Evolutionary conservation across 1,139 yeast species (phyloP), one percentile per base, ranked within the genome.

Genomic region (Lodderomyces parapsilosis): DNA sequence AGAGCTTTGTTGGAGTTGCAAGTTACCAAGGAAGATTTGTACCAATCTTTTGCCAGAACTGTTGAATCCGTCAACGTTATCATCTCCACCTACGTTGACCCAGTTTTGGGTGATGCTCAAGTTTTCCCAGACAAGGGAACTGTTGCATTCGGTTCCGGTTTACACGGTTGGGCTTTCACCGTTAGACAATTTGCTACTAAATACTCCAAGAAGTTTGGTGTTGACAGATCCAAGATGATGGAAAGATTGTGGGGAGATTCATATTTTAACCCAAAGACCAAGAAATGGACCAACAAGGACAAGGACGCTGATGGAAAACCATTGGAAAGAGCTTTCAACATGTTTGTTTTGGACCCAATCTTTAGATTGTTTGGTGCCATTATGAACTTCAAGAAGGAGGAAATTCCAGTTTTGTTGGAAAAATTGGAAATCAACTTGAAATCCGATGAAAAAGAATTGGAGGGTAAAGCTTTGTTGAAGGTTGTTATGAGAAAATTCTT

Each of bases 91-190:
- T 93, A 93, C 79, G 78, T 83, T 66, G 99, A 93, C 74, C 80
- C 81, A 76, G 74, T 81, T 54, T 76, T 91, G 57, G 99, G 98
- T 80, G 99, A 93, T 67, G 85, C 81, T 66, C 98, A 91, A 82
- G 99, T 93, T 60, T 91, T 85, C 96, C 99, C 99, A 76, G 96
- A 93, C 74, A 77, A 77, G 73, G 99, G 99, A 80, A 93, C 98
- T 75, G 97, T 93, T 70, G 99, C 99, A 59, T 93, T 93, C 78
- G 98, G 96, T 80, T 93, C 99, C 75, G 99, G 98, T 86, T 83
- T 93, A 70, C 99, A 93, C 85, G 99, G 99, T 77, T 93, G 99
- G 99, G 98, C 97, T 72, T 93, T 93, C 93, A 93, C 99, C 65
- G 86, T 93, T 70, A 90, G 99, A 79, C 99, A 93, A 82, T 93